Percentiles rank a stretch among this genome's conserved stretches.
Conservation (phyloP, 106 monocot species). For the Allium cepa region DNA sequence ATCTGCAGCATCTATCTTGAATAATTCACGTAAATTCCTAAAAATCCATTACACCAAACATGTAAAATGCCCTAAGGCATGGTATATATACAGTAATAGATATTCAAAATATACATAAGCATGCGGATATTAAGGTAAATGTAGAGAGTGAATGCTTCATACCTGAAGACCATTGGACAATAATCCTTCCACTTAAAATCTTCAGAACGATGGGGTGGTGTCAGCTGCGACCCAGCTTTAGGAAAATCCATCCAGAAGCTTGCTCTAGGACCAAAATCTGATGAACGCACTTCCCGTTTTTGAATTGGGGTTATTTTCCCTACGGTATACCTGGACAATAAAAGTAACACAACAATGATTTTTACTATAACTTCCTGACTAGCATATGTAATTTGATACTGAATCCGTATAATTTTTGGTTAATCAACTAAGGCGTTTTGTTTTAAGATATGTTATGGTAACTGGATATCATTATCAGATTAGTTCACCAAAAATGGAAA, state of each 20-base stretch:
- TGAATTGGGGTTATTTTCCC: constrained; percentile 98
- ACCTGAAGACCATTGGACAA: constrained; percentile 98
- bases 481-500: too few relatives aligned
- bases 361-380: too few relatives aligned
- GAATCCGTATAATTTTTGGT: too few relatives aligned
- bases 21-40: constrained; percentile 89
- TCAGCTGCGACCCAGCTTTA: constrained; percentile 68
- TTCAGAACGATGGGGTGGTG: constrained; percentile 74
- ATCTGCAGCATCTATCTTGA: constrained; percentile 98
- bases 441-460: too few relatives aligned
- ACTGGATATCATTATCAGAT: too few relatives aligned
- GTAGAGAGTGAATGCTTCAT: background rate
- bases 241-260: constrained; percentile 98
- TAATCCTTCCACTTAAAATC: constrained; percentile 99
- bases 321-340: constrained; percentile 65
- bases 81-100: background rate
- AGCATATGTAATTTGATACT: too few relatives aligned
- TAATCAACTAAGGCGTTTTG: too few relatives aligned
- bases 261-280: constrained; percentile 90
- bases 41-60: constrained; percentile 10
- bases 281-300: constrained; percentile 70
- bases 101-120: background rate
- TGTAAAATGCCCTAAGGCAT: background rate
- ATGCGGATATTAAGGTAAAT: background rate
- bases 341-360: too few relatives aligned